phyloP scores from a whole-genome alignment of 768 basidiomycete species.

The Pleurotus sapidus region DNA sequence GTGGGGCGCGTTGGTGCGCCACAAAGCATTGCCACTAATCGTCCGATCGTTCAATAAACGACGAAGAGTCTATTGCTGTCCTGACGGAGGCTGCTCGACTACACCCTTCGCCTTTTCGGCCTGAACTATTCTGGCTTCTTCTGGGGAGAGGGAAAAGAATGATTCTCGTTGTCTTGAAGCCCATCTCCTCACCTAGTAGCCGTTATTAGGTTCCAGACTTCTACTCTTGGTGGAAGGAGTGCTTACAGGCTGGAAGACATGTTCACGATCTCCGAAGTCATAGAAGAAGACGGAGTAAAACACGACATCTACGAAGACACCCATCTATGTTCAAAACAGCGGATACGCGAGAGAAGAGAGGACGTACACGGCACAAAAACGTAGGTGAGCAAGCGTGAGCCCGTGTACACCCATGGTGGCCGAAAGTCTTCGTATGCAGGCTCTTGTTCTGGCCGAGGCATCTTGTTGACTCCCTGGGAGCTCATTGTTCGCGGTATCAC shows the following conservation, averaged over 20 bases:
- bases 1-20: too few species aligned
- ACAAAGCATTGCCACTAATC: too few species aligned
- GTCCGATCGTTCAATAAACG: too few species aligned
- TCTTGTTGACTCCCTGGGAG: conserved; percentile 15
- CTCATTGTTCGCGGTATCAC: not conserved
- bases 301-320: conserved; percentile 37
- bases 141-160: conserved; percentile 58
- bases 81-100: too few species aligned
- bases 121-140: conserved; percentile 42
- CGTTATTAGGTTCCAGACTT: too few species aligned
- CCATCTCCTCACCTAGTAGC: conserved; percentile 56
- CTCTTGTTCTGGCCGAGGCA: conserved; percentile 8
- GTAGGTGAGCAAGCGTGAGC: conserved; percentile 48
- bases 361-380: conserved; percentile 53
- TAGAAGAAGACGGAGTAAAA: conserved; percentile 59
- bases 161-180: conserved; percentile 41
- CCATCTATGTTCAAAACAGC: not conserved
- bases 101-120: not conserved
- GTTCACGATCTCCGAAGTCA: conserved; percentile 70
- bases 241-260: conserved; percentile 66
- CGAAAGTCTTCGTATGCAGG: conserved; percentile 41
- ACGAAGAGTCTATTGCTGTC: too few species aligned
- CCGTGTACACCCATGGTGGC: conserved; percentile 59
- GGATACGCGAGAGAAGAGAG: not conserved
- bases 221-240: too few species aligned